A percentile compares a stretch with the other conserved stretches of the same genome.
Conservation (phyloP, 768 basidiomycete species). For the Gloeostereum incarnatum region DNA sequence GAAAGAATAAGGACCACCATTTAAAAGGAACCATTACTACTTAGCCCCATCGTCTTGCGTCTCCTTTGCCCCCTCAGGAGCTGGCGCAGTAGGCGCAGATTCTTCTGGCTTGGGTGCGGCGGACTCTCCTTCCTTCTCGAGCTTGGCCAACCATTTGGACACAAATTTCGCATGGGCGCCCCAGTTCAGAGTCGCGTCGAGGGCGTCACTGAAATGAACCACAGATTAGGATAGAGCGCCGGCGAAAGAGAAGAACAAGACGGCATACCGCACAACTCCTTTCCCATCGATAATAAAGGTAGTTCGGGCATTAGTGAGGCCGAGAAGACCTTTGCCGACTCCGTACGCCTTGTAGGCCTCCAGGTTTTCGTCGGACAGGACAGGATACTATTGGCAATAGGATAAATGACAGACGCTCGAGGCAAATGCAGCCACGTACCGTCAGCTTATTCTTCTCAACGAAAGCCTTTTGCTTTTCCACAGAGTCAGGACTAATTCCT, state of each 20-base stretch:
- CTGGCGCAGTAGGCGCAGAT: neutral
- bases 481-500: slow-evolving; percentile 66
- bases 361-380: slow-evolving; percentile 64
- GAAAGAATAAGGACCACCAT: too few species aligned
- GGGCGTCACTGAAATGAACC: slow-evolving; percentile 35
- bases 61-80: too few species aligned
- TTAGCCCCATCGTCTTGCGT: too few species aligned
- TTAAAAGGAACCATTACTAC: too few species aligned
- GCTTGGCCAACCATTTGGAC: slow-evolving; percentile 50
- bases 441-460: slow-evolving; percentile 62
- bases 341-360: slow-evolving; percentile 54
- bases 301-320: slow-evolving; percentile 52
- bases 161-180: slow-evolving; percentile 66
- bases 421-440: slow-evolving; percentile 25
- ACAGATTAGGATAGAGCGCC: slow-evolving; percentile 1
- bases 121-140: slow-evolving; percentile 29
- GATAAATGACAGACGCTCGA: neutral
- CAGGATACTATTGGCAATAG: slow-evolving; percentile 47
- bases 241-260: neutral
- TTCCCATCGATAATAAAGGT: slow-evolving; percentile 73
- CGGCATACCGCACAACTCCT: slow-evolving; percentile 57
- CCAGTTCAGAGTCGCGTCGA: slow-evolving; percentile 54
- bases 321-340: slow-evolving; percentile 60
- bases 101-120: slow-evolving; percentile 1
- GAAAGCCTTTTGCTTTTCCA: slow-evolving; percentile 66